Percentiles rank a stretch among this genome's conserved stretches.
phyloP scores from a whole-genome alignment of 176 grass and related monocot genomes.

The Aegilops longissima region DNA sequence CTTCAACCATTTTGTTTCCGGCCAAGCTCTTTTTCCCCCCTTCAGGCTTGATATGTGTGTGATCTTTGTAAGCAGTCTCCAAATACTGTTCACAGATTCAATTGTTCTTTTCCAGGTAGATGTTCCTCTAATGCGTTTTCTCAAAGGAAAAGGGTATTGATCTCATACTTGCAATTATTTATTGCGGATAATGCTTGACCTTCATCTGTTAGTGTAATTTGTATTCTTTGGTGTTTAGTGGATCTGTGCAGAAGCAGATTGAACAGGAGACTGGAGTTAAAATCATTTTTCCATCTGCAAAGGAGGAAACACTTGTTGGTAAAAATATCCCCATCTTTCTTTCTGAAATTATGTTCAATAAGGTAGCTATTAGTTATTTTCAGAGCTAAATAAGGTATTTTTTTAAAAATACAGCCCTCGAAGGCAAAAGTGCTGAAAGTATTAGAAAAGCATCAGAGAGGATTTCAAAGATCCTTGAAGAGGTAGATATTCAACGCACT shows the following conservation, averaged over 20 bases:
- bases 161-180: not conserved
- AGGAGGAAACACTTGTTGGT: conserved; percentile 58
- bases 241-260: conserved; percentile 72
- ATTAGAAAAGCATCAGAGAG: conserved; percentile 76
- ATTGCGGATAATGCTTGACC: not conserved
- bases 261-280: conserved; percentile 72
- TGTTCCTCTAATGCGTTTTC: conserved; percentile 59
- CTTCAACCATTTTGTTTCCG: not conserved
- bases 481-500: conserved; percentile 44
- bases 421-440: conserved; percentile 60
- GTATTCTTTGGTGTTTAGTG: conserved; percentile 51
- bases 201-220: conserved; percentile 6
- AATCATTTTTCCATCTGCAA: conserved; percentile 70
- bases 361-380: not conserved
- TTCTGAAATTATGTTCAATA: conserved; percentile 13
- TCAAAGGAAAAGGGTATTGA: conserved; percentile 75
- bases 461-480: conserved; percentile 53
- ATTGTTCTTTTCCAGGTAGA: conserved; percentile 59
- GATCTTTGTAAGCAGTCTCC: not conserved
- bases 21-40: not conserved
- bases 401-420: conserved; percentile 45
- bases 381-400: conserved; percentile 15
- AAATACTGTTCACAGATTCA: conserved; percentile 18
- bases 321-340: conserved; percentile 20
- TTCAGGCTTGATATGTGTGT: not conserved